Percentiles rank a stretch among this genome's conserved stretches.
These are phyloP conservation scores for Viola odorata DNA, from an alignment of 345 rosid genomes.

Conservation along the genomic window DNA sequence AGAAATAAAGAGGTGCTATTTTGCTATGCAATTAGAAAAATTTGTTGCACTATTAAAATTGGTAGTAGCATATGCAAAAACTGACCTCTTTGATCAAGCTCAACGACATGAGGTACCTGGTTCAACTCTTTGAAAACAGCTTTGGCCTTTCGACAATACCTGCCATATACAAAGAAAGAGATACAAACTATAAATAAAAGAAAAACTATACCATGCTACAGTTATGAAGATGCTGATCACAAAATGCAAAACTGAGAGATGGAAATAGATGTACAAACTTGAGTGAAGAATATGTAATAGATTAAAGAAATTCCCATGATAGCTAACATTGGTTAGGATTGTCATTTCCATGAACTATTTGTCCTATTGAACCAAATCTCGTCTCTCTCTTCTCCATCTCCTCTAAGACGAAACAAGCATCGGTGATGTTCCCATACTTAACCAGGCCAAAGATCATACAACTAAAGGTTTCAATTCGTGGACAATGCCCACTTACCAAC, in stretches of 20 bases:
- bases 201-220: background rate
- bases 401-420: conserved; percentile 63
- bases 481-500: conserved; percentile 58
- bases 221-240: background rate
- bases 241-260: too few species aligned
- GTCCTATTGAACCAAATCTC: conserved; percentile 27
- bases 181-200: background rate
- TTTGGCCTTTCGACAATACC: conserved; percentile 80
- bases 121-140: conserved; percentile 73
- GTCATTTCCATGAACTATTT: too few species aligned
- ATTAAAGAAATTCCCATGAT: too few species aligned
- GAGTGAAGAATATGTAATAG: too few species aligned
- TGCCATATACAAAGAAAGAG: conserved; percentile 23
- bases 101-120: conserved; percentile 62
- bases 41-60: too few species aligned
- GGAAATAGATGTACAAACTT: too few species aligned
- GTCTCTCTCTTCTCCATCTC: conserved; percentile 66
- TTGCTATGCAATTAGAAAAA: too few species aligned
- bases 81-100: conserved; percentile 84
- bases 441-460: conserved; percentile 50
- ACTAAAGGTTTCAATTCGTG: conserved; percentile 48
- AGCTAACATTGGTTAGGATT: too few species aligned
- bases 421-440: conserved; percentile 46
- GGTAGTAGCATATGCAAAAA: background rate
- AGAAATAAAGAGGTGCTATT: too few species aligned